Base-by-base conservation (phyloP, 2,329 filamentous ascomycete species). In the Phyllosticta ampelicida region DNA sequence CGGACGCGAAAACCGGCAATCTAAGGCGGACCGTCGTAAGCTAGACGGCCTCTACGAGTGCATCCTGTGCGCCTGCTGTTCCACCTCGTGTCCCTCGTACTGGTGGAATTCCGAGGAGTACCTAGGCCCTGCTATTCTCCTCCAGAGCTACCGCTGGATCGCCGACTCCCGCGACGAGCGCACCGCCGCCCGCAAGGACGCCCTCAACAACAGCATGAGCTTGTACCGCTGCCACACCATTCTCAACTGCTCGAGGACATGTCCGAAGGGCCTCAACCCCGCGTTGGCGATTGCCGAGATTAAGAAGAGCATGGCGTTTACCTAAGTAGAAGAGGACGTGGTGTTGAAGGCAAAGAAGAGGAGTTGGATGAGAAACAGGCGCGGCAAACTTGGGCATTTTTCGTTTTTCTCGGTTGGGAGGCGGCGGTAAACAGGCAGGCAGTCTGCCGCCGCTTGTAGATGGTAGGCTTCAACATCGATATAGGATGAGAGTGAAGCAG, bases 71-170 rank as follows among this genome's bases (percentile, higher is more conserved):
- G 92, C 92, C 67, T 99, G 94, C 86, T 99, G 94, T 85, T 94
- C 89, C 65, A 99, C 94, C 20, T 96, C 92, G 52, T 99, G 94
- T 82, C 94, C 94, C n/a, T 96, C 90, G 18, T 99, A 99, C 82
- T 99, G 94, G 94, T 99, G 94, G 94, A 99, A 99, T 81, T 86
- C 87, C 66, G 91, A 97, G 78, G 91, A 97, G 76, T 99, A 99
- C 79, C 89, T 99, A 54, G 94, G 94, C 63, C 94, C 94, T 61
- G 94, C 94, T 65, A 89, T 99, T 61, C 87, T 99, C 56, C 85
- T 99, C 65, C 94, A 99, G 78, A 96, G 90, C 9, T 99, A 97
- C 85, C 86, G 92, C 71, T 99, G 94, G 94, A 81, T 99, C 65
- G 87, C 86, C 70, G 94, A 99, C 74, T 95, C 89, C 50, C 87